Evolutionary conservation across 805 yeast genomes (phyloP), one percentile per base, ranked within the genome.

Genomic region (Barnettozyma salicaria): DNA sequence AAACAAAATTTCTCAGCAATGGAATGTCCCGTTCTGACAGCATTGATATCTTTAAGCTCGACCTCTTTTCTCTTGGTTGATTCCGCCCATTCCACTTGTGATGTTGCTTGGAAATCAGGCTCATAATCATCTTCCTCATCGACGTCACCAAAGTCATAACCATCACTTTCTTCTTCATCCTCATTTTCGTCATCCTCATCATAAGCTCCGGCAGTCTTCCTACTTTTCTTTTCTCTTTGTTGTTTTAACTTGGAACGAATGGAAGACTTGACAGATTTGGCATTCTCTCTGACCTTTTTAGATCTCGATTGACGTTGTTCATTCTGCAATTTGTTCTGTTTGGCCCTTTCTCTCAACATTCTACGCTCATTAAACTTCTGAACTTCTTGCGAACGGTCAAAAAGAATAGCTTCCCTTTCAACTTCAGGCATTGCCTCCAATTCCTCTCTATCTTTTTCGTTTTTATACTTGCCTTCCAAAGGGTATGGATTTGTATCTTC

Each of bases 361-460:
- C 75, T 74, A 55, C 87, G 77, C 63, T 92, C 97, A 42, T 84
- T 79, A 61, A 70, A 89, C 48, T 83, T 78, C 59, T 90, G 95
- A 78, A 86, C 75, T 44, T 85, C 94, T 61, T 88, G 96, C 7
- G 86, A 76, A 61, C 99, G 85, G 39, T 90, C 97, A 51, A 86
- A 92, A 39, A 92, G 71, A 39, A 88, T 76, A 49, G 83, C 80
- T 65, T 92, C 98, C 54, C 97, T 81, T 53, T 85, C 85, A 59
- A 92, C 76, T 67, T 92, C 98, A 39, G 90, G 95, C 78, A 92
- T 72, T 1, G 68, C 56, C 32, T 70, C 78, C 53, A 84, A 65
- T 37, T 66, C 60, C 2, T 64, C 76, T 42, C 85, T 73, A 61
- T 92, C 99, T 7, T 65, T 69, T 37, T 78, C 95, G 59, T 88